Evolutionary conservation across 1,284 basidiomycete genomes (phyloP), one percentile per base, ranked within the genome.

Genomic region (Phellinidium pouzarii): DNA sequence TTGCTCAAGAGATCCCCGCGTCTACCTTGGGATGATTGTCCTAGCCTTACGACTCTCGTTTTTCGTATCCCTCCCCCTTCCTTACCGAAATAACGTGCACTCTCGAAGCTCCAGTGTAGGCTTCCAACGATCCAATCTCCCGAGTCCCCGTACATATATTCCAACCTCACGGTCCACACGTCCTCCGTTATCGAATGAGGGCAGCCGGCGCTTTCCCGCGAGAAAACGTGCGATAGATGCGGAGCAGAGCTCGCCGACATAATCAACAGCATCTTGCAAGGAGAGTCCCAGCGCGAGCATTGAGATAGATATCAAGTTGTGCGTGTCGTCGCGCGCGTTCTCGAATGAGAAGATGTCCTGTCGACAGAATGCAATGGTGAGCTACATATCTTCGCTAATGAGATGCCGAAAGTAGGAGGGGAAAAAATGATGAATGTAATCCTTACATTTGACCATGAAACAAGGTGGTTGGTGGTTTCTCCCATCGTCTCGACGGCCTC

Each of bases 271-370:
- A 45, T 62, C 62, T 57, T 74, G 72, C 3, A 72, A 63, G 48
- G 61, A 62, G 25, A 71, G 61, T 23, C 64, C 64, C 20, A 70
- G 60, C 22, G 25, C 29, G 9, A 20, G 17, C 26, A 48, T 36
- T 22, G 69, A 63, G 50, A 72, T 66, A 12, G 64, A 62, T 52
- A 73, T 65, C 66, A 73, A 68, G 63, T 73, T 73, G 61, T 73
- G 71, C 22, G 66, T 71, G 56, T 73, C 71, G 31, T 70, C 71
- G 62, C 60, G 64, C 2, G 69, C 63, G 58, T 73, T 71, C 55
- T 74, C 71, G 63, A 66, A 74, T 1, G 72, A 74, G 60, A 71
- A 73, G 40, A 73, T 66, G 59, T 73, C 71, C 70, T 74, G 58
- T 25, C 12, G 6, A 12, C 29, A 31, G 7, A 31, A 31, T 7